Evolutionary conservation across 371 early-diverging fungal species (phyloP).

Genomic region (Rhizopus delemar): DNA sequence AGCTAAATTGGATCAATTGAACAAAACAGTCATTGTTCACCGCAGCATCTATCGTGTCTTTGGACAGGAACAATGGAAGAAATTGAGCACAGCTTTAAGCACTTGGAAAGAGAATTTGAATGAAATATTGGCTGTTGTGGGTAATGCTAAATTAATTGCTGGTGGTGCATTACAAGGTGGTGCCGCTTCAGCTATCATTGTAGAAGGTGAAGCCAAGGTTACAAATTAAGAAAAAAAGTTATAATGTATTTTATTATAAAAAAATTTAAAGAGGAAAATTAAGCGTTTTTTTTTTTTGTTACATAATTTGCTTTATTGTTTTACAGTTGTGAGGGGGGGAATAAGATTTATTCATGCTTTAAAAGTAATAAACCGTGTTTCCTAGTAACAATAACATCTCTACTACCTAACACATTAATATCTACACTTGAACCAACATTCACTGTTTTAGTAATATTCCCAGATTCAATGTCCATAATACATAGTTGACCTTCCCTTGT

Average conservation of each 20-base stretch:
- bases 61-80: conserved; percentile 79
- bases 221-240: conserved; percentile 10
- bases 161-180: conserved; percentile 48
- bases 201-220: conserved; percentile 34
- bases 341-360: not conserved
- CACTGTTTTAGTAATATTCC: conserved; percentile 9
- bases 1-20: conserved; percentile 91
- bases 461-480: conserved; percentile 29
- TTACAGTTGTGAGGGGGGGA: too few species aligned
- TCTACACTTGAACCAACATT: conserved; percentile 16
- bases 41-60: conserved; percentile 88
- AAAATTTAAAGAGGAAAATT: conserved; percentile 5
- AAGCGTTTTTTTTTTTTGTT: conserved; percentile 5
- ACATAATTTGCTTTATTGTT: not conserved
- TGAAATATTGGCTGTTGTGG: conserved; percentile 79
- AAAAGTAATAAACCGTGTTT: conserved; percentile 14
- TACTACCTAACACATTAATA: conserved; percentile 22
- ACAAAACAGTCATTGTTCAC: conserved; percentile 71
- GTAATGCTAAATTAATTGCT: conserved; percentile 78
- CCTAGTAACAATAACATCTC: conserved; percentile 22
- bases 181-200: conserved; percentile 41
- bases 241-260: conserved; percentile 2
- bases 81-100: conserved; percentile 66
- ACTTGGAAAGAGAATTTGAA: conserved; percentile 82
- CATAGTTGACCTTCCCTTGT: conserved; percentile 26